Evolutionary conservation across 140 eudicot species (phyloP).

Genomic region (Ambrosia hybrid): DNA sequence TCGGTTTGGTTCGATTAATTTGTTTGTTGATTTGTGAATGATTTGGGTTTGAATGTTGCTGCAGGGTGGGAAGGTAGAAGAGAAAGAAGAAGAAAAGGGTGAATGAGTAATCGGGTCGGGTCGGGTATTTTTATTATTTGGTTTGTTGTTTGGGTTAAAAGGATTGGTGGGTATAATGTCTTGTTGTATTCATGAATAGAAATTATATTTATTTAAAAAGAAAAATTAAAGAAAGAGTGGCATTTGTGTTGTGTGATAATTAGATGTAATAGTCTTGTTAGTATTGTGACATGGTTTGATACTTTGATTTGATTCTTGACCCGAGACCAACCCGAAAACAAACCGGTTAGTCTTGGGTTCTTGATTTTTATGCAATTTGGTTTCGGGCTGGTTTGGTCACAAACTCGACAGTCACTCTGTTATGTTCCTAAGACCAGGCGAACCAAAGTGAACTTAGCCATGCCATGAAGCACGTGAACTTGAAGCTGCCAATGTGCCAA

Average conservation of each 20-base stretch:
- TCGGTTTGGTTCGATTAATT: not conserved
- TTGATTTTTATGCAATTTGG: too few species aligned
- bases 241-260: not conserved
- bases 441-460: too few species aligned
- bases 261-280: not conserved
- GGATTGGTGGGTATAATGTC: constrained; percentile 32
- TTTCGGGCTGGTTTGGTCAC: too few species aligned
- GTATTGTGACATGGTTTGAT: too few species aligned
- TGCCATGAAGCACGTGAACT: too few species aligned
- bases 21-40: constrained; percentile 12
- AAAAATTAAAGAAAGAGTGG: not conserved
- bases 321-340: too few species aligned
- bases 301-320: too few species aligned
- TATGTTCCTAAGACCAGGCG: too few species aligned
- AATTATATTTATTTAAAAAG: not conserved
- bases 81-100: constrained; percentile 18
- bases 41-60: not conserved
- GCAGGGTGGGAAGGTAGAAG: constrained; percentile 23
- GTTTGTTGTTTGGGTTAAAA: constrained; percentile 17
- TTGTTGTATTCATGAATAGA: constrained; percentile 30
- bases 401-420: too few species aligned
- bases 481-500: too few species aligned
- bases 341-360: too few species aligned
- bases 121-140: constrained; percentile 6
- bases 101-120: constrained; percentile 13